A percentile compares a stretch with the other conserved stretches of the same genome.
These are phyloP conservation scores for Dendrobium nobile DNA, from an alignment of 106 monocot species.

Conservation along the genomic window DNA sequence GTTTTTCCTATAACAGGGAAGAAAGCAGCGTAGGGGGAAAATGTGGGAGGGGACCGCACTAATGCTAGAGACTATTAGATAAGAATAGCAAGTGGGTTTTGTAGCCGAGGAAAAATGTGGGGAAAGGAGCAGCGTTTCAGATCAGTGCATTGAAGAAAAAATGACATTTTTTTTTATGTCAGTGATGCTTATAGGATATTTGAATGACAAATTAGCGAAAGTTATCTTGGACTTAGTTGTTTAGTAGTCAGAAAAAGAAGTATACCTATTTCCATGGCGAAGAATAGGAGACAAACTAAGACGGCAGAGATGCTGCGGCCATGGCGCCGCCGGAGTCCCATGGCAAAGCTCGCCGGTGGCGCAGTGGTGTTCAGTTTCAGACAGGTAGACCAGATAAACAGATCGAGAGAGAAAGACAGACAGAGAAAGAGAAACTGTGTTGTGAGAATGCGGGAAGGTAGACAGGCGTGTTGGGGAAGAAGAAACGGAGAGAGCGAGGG, in stretches of 20 bases:
- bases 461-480: not conserved
- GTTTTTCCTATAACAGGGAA: not conserved
- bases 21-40: not conserved
- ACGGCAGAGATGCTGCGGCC: not conserved
- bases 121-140: not conserved
- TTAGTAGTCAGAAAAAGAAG: not conserved
- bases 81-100: not conserved
- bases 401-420: not conserved
- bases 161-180: not conserved
- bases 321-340: slow-evolving; percentile 8
- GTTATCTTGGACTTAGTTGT: not conserved
- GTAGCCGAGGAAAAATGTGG: not conserved
- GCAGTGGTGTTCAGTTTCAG: not conserved
- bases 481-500: not conserved
- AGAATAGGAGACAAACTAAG: not conserved
- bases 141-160: not conserved
- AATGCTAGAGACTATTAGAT: not conserved
- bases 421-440: not conserved
- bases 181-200: too few relatives aligned
- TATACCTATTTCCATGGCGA: not conserved
- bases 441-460: not conserved
- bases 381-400: not conserved
- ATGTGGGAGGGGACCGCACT: not conserved
- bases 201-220: not conserved
- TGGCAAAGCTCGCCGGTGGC: not conserved